A percentile compares a stretch with the other conserved stretches of the same genome.
These are phyloP conservation scores for Pholiota conissans DNA, from an alignment of 768 basidiomycete genomes.

Conservation along the genomic window DNA sequence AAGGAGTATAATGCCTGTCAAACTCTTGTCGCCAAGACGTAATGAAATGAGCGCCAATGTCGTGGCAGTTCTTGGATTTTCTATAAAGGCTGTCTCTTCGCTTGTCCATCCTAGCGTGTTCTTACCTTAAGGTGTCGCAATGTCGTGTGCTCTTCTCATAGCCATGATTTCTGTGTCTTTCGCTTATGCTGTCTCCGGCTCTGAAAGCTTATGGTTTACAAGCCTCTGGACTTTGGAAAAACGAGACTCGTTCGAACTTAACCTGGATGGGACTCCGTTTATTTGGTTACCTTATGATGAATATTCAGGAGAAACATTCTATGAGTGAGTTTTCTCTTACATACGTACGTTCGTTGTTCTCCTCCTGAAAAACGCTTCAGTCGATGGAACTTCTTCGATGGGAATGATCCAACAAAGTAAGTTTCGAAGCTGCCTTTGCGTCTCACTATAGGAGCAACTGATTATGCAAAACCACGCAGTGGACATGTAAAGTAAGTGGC, in stretches of 20 bases:
- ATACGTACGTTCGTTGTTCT: too few relatives aligned
- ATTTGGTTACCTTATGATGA: constrained; percentile 69
- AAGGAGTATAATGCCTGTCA: too few relatives aligned
- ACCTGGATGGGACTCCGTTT: constrained; percentile 48
- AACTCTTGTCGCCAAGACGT: neutral
- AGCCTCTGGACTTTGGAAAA: constrained; percentile 9
- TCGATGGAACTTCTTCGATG: constrained; percentile 59
- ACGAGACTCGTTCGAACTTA: constrained; percentile 35
- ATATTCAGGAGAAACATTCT: constrained; percentile 65
- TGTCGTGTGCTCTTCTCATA: neutral
- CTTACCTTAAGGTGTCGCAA: neutral
- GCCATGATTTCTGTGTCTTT: neutral
- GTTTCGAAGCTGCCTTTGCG: constrained; percentile 19
- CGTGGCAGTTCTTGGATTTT: neutral
- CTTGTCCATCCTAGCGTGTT: neutral
- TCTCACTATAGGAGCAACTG: neutral
- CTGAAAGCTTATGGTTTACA: neutral
- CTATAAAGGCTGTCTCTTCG: neutral
- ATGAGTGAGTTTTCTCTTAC: constrained; percentile 50
- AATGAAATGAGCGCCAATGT: neutral
- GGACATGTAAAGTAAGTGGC: constrained; percentile 71
- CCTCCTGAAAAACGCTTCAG: too few relatives aligned
- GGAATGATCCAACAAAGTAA: constrained; percentile 68
- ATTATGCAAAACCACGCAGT: constrained; percentile 31
- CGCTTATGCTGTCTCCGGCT: neutral